These are phyloP conservation scores for Macrophomina pseudophaseolina DNA, from an alignment of 2,329 filamentous ascomycete genomes.

Conservation along the genomic window DNA sequence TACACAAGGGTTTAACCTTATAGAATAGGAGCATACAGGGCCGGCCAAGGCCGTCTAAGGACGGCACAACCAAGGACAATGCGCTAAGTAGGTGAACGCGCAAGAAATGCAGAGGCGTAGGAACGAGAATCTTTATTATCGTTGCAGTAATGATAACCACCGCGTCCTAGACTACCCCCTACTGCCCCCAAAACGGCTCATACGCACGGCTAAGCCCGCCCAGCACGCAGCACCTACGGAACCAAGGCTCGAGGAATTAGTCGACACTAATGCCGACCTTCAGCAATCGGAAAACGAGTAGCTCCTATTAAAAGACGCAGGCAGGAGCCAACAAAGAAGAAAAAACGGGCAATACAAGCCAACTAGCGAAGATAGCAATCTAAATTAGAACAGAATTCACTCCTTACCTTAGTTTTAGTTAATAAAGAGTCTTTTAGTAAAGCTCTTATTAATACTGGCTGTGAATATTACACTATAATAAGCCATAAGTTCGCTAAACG, in stretches of 20 bases:
- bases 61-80: not conserved
- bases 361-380: not conserved
- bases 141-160: no score
- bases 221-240: no score
- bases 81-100: no score
- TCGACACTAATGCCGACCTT: no score
- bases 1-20: not conserved
- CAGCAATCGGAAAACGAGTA: slow-evolving; percentile 1
- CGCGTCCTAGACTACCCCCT: no score
- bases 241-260: no score
- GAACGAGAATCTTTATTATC: no score
- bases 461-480: not conserved
- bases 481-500: not conserved
- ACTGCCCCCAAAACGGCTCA: no score
- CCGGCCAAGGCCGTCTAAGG: not conserved
- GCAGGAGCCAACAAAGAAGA: not conserved
- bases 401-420: not conserved
- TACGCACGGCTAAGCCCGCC: no score
- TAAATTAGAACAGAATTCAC: slow-evolving; percentile 1
- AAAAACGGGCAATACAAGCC: not conserved
- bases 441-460: slow-evolving; percentile 2
- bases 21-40: not conserved
- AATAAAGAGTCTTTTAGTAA: slow-evolving; percentile 10
- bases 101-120: no score
- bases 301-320: not conserved